Percentiles rank a stretch among this genome's conserved stretches.
Evolutionary conservation across 495 filamentous ascomycete species (phyloP).

Genomic region (Clohesyomyces aquaticus): DNA sequence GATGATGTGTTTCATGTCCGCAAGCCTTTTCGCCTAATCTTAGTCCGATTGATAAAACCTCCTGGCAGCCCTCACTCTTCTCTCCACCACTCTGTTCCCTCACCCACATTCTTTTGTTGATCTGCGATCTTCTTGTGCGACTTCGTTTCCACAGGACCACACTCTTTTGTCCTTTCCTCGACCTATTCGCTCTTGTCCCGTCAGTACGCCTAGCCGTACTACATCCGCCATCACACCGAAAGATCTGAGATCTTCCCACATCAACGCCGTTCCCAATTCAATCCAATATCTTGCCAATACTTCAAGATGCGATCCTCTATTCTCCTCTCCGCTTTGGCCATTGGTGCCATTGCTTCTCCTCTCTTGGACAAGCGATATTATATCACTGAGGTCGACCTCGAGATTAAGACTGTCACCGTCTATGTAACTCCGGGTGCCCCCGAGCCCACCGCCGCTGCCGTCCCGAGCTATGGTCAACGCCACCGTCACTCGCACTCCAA

Average conservation of each 20-base stretch:
- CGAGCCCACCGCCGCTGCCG: constrained; percentile 32
- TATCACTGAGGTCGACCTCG: constrained; percentile 61
- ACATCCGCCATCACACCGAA: constrained; percentile 17
- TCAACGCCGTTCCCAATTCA: constrained; percentile 18
- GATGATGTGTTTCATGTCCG: constrained; percentile 20
- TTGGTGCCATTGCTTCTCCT: constrained; percentile 64
- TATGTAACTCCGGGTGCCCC: constrained; percentile 46
- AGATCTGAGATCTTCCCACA: constrained; percentile 41
- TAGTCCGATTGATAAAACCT: constrained; percentile 26
- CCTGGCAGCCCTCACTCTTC: constrained; percentile 8
- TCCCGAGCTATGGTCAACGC: constrained; percentile 31
- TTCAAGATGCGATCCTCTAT: constrained; percentile 71
- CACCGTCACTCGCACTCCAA: constrained; percentile 3
- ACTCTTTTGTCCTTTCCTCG: constrained; percentile 32
- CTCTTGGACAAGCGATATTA: constrained; percentile 60
- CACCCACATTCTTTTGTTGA: constrained; percentile 41
- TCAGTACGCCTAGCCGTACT: constrained; percentile 25
- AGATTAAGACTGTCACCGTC: constrained; percentile 54
- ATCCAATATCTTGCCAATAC: constrained; percentile 1
- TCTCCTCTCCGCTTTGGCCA: constrained; percentile 63
- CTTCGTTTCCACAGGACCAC: constrained; percentile 34
- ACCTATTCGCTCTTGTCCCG: constrained; percentile 30
- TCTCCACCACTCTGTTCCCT: constrained; percentile 17
- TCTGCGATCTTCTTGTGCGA: constrained; percentile 33
- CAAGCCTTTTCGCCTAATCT: constrained; percentile 23